These are phyloP conservation scores for Venturia oleaginea DNA, from an alignment of 2,329 filamentous ascomycete genomes.

Conservation along the genomic window DNA sequence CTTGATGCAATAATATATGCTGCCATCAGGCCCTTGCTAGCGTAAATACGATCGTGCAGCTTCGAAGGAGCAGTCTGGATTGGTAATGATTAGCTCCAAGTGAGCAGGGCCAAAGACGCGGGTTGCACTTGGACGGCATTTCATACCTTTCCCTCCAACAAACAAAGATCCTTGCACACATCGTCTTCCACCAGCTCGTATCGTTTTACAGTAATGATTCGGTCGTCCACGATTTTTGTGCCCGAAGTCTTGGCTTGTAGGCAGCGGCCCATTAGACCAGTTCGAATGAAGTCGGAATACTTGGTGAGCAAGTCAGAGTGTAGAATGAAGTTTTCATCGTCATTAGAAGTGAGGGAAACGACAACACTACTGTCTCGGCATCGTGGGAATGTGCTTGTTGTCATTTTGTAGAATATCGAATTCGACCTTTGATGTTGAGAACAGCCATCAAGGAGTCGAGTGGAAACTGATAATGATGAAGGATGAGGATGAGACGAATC, in stretches of 20 bases:
- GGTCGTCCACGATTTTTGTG: neutral
- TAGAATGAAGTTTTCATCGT: neutral
- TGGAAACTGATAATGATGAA: neutral
- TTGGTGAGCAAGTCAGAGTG: neutral
- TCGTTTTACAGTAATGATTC: neutral
- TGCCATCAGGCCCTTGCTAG: neutral
- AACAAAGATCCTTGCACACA: neutral
- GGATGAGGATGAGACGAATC: neutral
- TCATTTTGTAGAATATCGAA: neutral
- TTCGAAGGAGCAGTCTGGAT: neutral
- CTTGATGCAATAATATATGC: neutral
- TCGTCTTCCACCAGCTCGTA: neutral
- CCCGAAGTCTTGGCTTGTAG: neutral
- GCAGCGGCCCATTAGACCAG: neutral
- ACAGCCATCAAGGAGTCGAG: too few species aligned
- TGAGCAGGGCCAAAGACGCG: neutral
- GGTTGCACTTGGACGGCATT: neutral
- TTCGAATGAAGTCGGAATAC: neutral
- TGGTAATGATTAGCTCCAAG: neutral
- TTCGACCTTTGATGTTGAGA: too few species aligned
- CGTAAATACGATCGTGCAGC: neutral
- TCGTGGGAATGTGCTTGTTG: neutral
- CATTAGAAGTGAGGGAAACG: neutral
- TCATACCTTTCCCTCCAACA: neutral
- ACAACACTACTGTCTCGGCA: neutral